Evolutionary conservation across 805 yeast species (phyloP), one percentile per base, ranked within the genome.

Genomic region (Saccharomyces paradoxus): DNA sequence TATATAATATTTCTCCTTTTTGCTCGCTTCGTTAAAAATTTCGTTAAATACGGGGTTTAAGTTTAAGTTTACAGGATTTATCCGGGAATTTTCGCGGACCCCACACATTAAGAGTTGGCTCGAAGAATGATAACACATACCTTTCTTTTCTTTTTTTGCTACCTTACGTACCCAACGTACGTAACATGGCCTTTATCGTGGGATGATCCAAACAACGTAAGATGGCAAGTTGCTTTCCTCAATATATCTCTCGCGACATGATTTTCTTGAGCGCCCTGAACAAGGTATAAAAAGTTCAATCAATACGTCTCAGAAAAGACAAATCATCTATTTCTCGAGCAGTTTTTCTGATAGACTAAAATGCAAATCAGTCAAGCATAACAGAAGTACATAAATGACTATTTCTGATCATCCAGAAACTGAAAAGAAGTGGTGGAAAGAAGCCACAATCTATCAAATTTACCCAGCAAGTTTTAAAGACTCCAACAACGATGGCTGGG

Each of bases 401-500:
- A 10, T 29, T 29, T 29, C 31, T 29, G 31, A 29, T 29, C 31
- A 29, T 29, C 31, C 31, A 29, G 31, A 29, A 10, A 29, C 31
- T 3, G 31, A 29, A 29, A 3, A 6, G 4, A 48, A 48, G 49
- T 63, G 83, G 86, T 81, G 84, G 84, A 80, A 80, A 67, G 78
- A 79, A 61, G 78, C 81, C 50, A 65, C 77, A 17, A 74, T 81
- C n/a, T 81, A 29, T 29, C 31, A 29, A 29, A 29, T 29, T 9
- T 29, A 29, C 31, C 31, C 31, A 29, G 31, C 31, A 81, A 77
- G 82, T 29, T 81, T 74, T 70, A 78, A 80, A 60, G 86, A 81
- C 67, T 75, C 81, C 47, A 79, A 81, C 59, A 79, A 78, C 31
- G 85, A 81, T 63, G 86, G 86, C 46, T 63, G 78, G 53, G 85